Base-by-base conservation (phyloP, 768 basidiomycete genomes). In the Termitomyces eurrhizus region DNA sequence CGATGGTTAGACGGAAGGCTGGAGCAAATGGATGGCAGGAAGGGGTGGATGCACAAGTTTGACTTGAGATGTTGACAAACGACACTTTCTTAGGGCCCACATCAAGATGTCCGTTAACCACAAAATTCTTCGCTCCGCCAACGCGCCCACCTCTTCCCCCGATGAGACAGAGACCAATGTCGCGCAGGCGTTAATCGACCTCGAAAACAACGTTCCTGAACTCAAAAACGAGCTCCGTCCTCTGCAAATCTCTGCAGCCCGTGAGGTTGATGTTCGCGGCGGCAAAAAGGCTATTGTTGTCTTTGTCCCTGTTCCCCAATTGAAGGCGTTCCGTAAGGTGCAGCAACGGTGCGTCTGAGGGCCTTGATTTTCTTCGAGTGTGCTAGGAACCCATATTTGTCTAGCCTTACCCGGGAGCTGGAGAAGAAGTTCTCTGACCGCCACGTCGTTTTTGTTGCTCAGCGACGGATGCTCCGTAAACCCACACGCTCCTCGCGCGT, bases 361-460 rank as follows among this genome's bases (percentile, higher is more conserved):
- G 39, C 21, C 29, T 37, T n/a, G 24, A 56, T 42, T 63, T 55
- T 50, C 48, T 59, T 58, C 57, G 46, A 39, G 53, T 51, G 57
- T 55, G 61, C 61, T 33, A 59, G 62, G 37, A 59, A 63, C 56
- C 57, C 60, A 53, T 56, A 58, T 57, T 29, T 61, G 36, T 62
- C 45, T 63, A 98, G 96, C 76, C 90, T 98, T 73, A 98, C 96
- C 63, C 90, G 96, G 57, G 96, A 98, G 75, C 86, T 99, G 71
- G 97, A 99, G 87, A 99, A 99, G 87, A 99, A 99, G 80, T 98
- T 99, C 82, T 93, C 97, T 50, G 97, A 98, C 81, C 88, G 95
- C 74, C 95, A 98, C 79, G 94, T 99, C 75, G 93, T 99, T 61
- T 98, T 99, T 76, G 87, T 98, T 75, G 97, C 92, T 58, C 97